Evolutionary conservation across 306 rosid species (phyloP).

Genomic region (Cucurbita maxima): DNA sequence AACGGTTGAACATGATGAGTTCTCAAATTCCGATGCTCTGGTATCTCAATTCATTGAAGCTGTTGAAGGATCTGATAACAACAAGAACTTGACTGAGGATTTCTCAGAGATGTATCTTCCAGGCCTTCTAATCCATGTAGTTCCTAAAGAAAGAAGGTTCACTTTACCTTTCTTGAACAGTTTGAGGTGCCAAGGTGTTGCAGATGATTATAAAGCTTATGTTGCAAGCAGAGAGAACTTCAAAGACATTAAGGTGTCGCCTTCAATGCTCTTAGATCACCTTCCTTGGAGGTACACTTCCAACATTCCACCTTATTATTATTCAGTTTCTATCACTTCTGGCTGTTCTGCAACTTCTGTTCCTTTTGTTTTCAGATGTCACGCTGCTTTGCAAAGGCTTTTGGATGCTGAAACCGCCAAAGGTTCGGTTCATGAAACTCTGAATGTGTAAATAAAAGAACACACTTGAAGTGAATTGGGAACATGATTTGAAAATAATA

Average conservation of each 20-base stretch:
- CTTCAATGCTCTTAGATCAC: constrained; percentile 96
- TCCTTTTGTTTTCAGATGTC: constrained; percentile 36
- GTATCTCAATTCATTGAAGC: constrained; percentile 48
- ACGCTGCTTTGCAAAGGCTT: constrained; percentile 35
- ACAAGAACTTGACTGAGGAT: constrained; percentile 14
- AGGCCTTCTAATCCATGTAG: constrained; percentile 61
- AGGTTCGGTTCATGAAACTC: constrained; percentile 13
- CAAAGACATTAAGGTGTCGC: constrained; percentile 70
- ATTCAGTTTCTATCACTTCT: background rate
- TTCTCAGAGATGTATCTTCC: constrained; percentile 76
- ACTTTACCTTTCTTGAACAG: constrained; percentile 16
- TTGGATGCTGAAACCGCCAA: constrained; percentile 22
- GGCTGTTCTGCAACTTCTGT: constrained; percentile 10
- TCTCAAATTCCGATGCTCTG: constrained; percentile 32
- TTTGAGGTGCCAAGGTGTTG: constrained; percentile 20
- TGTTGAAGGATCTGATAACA: constrained; percentile 36
- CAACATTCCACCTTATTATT: constrained; percentile 6
- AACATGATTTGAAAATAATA: background rate
- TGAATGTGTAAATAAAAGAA: constrained; percentile 9
- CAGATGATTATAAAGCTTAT: constrained; percentile 42
- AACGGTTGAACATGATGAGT: constrained; percentile 20
- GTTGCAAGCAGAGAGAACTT: constrained; percentile 55
- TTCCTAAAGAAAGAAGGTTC: constrained; percentile 28
- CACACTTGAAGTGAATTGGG: background rate
- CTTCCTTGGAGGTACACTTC: constrained; percentile 84